These are phyloP conservation scores for Cladosporium sphaerospermum DNA, from an alignment of 2,329 filamentous ascomycete genomes.

Conservation along the genomic window DNA sequence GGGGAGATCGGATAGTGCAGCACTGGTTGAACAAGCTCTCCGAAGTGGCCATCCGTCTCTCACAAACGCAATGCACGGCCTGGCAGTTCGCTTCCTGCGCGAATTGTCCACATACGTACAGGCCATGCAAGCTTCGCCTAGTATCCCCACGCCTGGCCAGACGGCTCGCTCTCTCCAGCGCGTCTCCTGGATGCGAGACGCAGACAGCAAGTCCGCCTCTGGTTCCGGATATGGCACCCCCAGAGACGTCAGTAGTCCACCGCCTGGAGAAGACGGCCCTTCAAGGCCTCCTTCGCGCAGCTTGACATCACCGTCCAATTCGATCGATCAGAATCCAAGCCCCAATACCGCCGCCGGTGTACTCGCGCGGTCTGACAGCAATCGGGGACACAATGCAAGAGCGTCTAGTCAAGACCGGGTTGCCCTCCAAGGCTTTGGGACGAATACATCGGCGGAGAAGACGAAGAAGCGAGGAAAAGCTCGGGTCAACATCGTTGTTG, in stretches of 20 bases:
- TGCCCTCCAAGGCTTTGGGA: slow-evolving; percentile 59
- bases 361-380: slow-evolving; percentile 32
- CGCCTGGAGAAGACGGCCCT: slow-evolving; percentile 20
- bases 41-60: slow-evolving; percentile 25
- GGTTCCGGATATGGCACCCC: slow-evolving; percentile 22
- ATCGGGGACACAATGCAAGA: slow-evolving; percentile 18
- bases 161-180: slow-evolving; percentile 37
- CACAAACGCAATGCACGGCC: slow-evolving; percentile 40
- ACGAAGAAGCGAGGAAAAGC: slow-evolving; percentile 76
- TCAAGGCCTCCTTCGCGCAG: slow-evolving; percentile 19
- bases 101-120: slow-evolving; percentile 44
- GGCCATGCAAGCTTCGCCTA: slow-evolving; percentile 49
- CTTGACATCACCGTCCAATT: slow-evolving; percentile 42
- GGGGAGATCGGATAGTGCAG: slow-evolving; percentile 11
- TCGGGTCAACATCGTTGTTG: slow-evolving; percentile 71
- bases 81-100: slow-evolving; percentile 39
- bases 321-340: slow-evolving; percentile 48
- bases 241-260: slow-evolving; percentile 15
- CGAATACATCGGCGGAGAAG: slow-evolving; percentile 46
- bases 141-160: slow-evolving; percentile 67
- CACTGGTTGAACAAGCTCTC: slow-evolving; percentile 13
- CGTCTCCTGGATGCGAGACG: slow-evolving; percentile 13
- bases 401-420: slow-evolving; percentile 49
- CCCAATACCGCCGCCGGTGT: slow-evolving; percentile 36
- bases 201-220: background rate